Base-by-base conservation (phyloP, 2,329 filamentous ascomycete genomes). In the Trichoderma hamatum region DNA sequence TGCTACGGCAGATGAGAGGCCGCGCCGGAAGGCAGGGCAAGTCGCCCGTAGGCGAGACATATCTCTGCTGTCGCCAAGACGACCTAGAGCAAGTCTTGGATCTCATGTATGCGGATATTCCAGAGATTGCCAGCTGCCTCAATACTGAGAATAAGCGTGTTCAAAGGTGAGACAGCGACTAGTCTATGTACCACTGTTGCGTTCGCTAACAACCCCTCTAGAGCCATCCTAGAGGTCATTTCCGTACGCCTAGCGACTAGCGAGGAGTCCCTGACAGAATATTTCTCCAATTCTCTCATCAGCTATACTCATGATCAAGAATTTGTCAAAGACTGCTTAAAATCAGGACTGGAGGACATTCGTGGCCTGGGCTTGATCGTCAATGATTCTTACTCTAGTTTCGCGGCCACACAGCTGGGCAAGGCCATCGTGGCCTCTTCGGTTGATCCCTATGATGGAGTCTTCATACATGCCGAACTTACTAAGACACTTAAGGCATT, bases 1-100 rank as follows among this genome's bases (percentile, higher is more conserved):
- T 94, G 89, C 82, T 94, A 78, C 87, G 91, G 60, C 92, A 94
- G 78, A 94, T 94, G 92, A 87, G 91, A 75, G 92, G 92, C 3
- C 85, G 92, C 70, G 92, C 92, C 24, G 92, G 92, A 7, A 86
- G 92, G 66, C 93, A 93, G 78, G 92, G 92, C 60, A 94, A 93
- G 75, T 90, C 92, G 67, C 90, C 92, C 62, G 82, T 92, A 58
- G 92, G 92, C 2, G 92, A 94, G 79, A 94, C 90, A 1, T 94
- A 91, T 76, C 81, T 94, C 1, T 93, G 91, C 75, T 94, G 91
- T 74, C 86, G 88, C 34, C 86, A 88, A 73, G 79, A 82, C 11
- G 92, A 94, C 72, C 78, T 94, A 16, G 89, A 92, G 74, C 86
- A 86, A 19, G 90, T 93, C 5, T 84, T 90, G 36, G 87, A 90